phyloP scores from a whole-genome alignment of 768 basidiomycete species.

The Boletus reticuloceps region DNA sequence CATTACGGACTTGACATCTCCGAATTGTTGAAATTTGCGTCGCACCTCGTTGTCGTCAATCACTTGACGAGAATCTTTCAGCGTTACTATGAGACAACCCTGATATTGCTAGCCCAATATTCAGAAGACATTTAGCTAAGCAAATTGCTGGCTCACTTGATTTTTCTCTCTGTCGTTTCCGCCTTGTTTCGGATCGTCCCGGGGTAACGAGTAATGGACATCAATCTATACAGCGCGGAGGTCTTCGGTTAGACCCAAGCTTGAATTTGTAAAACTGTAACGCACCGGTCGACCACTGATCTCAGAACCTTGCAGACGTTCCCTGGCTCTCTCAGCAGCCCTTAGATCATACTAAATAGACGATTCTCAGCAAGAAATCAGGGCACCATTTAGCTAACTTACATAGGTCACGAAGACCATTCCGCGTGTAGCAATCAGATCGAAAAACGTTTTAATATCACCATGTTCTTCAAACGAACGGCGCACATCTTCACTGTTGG shows the following conservation, averaged over 20 bases:
- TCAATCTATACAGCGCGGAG: slow-evolving; percentile 66
- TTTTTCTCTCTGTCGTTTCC: slow-evolving; percentile 65
- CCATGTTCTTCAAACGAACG: slow-evolving; percentile 89
- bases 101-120: slow-evolving; percentile 56
- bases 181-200: slow-evolving; percentile 75
- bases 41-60: slow-evolving; percentile 87
- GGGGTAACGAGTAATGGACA: slow-evolving; percentile 95
- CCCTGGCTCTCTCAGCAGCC: slow-evolving; percentile 89
- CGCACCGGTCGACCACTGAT: slow-evolving; percentile 88
- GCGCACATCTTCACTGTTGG: slow-evolving; percentile 80
- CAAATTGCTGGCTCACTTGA: slow-evolving; percentile 51
- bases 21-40: slow-evolving; percentile 83
- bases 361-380: slow-evolving; percentile 12
- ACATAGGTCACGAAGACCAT: slow-evolving; percentile 99
- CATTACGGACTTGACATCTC: slow-evolving; percentile 82
- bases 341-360: slow-evolving; percentile 80
- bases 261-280: slow-evolving; percentile 11
- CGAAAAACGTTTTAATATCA: slow-evolving; percentile 96
- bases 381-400: slow-evolving; percentile 38
- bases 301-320: slow-evolving; percentile 84
- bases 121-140: slow-evolving; percentile 5
- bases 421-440: slow-evolving; percentile 90
- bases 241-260: slow-evolving; percentile 4
- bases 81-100: slow-evolving; percentile 78
- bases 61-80: slow-evolving; percentile 67